Base-by-base conservation (phyloP, 345 rosid genomes). In the Carallia brachiata region DNA sequence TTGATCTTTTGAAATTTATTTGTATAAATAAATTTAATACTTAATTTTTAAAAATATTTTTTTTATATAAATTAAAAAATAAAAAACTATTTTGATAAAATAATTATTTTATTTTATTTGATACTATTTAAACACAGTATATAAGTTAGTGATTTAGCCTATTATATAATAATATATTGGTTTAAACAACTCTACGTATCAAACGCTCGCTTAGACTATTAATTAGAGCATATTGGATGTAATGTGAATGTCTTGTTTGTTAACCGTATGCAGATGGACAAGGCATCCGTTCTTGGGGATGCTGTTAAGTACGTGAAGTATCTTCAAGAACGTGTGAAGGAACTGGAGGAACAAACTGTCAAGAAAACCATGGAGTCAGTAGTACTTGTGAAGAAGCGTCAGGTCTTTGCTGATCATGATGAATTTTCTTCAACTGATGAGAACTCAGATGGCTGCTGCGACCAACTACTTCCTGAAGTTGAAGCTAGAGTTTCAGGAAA, bases 211-310 rank as follows among this genome's bases (percentile, higher is more conserved):
- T 23, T 7, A 52, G 19, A 13, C 19, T 52, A 52, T 52, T 18
- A 52, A 17, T 13, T 8, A 27, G 34, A 56, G 2, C n/a, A 27
- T 27, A 23, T 13, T 6, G 15, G 12, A 56, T 19, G 10, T 27
- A 27, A 56, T 9, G 34, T 23, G 34, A 27, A 27, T 8, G 31
- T 56, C 4, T 27, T 30, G 12, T 56, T 27, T 56, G 31, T 40
- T 64, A 40, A 18, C 10, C 2, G 62, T 50, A 55, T 47, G 4
- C 81, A 92, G 96, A 78, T 79, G 62, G 98, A 90, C 75, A 92
- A 87, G 73, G 76, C 89, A 23, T 84, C 98, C 1, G 74, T 92
- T 44, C 89, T 92, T 13, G 91, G 80, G 39, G 89, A 90, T 5
- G 87, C 96, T 6, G 84, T 83, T 56, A 83, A 86, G 73, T 84